Conservation (phyloP, 768 basidiomycete species). For the Dentipellis fragilis region DNA sequence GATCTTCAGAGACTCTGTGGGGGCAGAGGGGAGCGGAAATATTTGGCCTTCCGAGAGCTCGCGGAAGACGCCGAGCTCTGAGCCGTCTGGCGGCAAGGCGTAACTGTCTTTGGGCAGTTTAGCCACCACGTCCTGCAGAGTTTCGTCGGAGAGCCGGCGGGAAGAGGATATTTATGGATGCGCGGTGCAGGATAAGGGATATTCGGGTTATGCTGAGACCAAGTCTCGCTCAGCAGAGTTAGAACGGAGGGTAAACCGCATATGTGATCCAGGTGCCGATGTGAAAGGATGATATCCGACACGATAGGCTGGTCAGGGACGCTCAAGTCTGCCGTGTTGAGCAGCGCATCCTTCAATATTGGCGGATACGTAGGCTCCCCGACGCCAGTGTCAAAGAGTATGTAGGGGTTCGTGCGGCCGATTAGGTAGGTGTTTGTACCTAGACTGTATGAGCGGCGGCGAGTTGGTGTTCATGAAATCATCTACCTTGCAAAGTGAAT, state of each 20-base stretch:
- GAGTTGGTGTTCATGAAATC: neutral
- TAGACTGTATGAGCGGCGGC: conserved; percentile 16
- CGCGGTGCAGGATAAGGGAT: conserved; percentile 53
- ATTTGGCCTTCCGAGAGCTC: conserved; percentile 48
- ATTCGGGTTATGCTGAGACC: conserved; percentile 33
- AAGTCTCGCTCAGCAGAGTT: conserved; percentile 49
- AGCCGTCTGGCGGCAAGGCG: conserved; percentile 30
- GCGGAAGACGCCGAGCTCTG: conserved; percentile 32
- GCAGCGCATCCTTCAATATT: conserved; percentile 49
- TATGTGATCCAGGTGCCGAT: conserved; percentile 84
- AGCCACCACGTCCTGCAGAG: conserved; percentile 30
- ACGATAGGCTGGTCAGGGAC: conserved; percentile 43
- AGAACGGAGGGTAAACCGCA: conserved; percentile 69
- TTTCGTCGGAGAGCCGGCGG: conserved; percentile 21
- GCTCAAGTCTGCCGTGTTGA: conserved; percentile 18
- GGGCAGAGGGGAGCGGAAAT: conserved; percentile 21
- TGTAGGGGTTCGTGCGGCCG: conserved; percentile 58
- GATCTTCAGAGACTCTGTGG: conserved; percentile 40
- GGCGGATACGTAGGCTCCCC: conserved; percentile 60
- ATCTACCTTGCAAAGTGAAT: conserved; percentile 74
- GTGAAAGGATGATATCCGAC: conserved; percentile 87
- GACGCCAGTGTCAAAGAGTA: conserved; percentile 79
- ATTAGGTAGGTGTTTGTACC: conserved; percentile 89
- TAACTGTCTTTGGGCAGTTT: conserved; percentile 35
- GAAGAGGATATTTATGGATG: conserved; percentile 62